A percentile compares a stretch with the other conserved stretches of the same genome.
phyloP scores from a whole-genome alignment of 495 filamentous ascomycete species.

The Diplogelasinospora grovesii region DNA sequence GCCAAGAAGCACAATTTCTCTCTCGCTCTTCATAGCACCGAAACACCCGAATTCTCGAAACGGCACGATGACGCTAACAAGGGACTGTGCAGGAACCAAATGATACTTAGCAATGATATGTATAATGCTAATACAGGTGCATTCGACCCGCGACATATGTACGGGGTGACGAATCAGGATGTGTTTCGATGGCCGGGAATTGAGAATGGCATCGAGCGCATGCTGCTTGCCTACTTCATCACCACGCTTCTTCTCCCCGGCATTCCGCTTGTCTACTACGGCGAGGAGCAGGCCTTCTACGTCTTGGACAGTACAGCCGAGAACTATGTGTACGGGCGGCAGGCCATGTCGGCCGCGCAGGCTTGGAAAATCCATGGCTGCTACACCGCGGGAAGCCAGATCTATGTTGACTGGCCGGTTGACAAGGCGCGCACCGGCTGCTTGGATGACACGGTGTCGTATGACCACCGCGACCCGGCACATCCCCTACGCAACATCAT shows the following conservation, averaged over 20 bases:
- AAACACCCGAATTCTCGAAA: not conserved
- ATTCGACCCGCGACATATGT: conserved; percentile 68
- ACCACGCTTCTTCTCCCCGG: conserved; percentile 60
- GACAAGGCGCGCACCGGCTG: conserved; percentile 54
- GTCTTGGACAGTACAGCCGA: conserved; percentile 57
- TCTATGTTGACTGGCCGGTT: conserved; percentile 15
- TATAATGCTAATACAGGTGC: conserved; percentile 62
- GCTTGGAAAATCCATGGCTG: conserved; percentile 66
- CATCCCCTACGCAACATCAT: conserved; percentile 45
- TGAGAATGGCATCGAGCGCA: conserved; percentile 52
- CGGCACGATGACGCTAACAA: not conserved
- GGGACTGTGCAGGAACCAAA: conserved; percentile 34
- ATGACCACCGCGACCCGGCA: conserved; percentile 48
- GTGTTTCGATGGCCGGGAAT: conserved; percentile 68
- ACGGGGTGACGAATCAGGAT: conserved; percentile 64
- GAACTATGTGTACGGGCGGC: conserved; percentile 65
- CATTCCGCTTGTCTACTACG: conserved; percentile 58
- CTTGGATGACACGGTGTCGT: conserved; percentile 54
- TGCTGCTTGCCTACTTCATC: conserved; percentile 56
- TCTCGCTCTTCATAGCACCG: not conserved
- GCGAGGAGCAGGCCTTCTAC: conserved; percentile 66
- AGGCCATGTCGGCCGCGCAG: conserved; percentile 54
- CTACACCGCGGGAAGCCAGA: conserved; percentile 57
- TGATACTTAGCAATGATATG: conserved; percentile 58
- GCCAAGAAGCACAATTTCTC: not conserved